Conservation (phyloP, 2,329 filamentous ascomycete species). For the Fusarium sororula region DNA sequence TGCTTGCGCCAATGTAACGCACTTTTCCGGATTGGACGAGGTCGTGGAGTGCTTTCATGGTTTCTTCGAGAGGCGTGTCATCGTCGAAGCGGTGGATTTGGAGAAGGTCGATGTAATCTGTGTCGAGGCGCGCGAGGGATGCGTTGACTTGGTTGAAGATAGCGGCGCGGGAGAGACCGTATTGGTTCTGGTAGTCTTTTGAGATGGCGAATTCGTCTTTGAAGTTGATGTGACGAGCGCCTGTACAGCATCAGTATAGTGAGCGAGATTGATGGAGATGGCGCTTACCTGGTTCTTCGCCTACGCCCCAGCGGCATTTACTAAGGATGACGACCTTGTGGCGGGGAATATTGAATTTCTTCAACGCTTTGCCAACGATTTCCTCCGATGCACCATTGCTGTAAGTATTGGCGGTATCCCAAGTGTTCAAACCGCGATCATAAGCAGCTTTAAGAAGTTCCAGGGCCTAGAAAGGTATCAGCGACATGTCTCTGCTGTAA, state of each 20-base stretch:
- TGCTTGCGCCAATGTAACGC: slow-evolving; percentile 60
- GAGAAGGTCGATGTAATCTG: slow-evolving; percentile 62
- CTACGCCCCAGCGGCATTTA: slow-evolving; percentile 31
- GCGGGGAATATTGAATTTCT: slow-evolving; percentile 27
- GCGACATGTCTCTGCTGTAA: accelerated
- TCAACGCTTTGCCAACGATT: slow-evolving; percentile 25
- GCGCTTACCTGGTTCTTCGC: slow-evolving; percentile 21
- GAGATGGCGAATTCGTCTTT: slow-evolving; percentile 16
- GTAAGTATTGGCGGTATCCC: slow-evolving; percentile 31
- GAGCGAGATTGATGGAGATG: accelerated
- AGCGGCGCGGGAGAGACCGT: slow-evolving; percentile 24
- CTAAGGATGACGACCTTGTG: slow-evolving; percentile 24
- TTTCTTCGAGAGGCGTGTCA: slow-evolving; percentile 60
- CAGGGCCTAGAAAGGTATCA: background rate
- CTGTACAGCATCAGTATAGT: background rate
- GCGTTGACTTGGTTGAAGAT: slow-evolving; percentile 35
- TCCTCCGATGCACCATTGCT: slow-evolving; percentile 25
- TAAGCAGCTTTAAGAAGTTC: slow-evolving; percentile 29
- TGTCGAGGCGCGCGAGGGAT: slow-evolving; percentile 31
- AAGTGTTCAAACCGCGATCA: slow-evolving; percentile 28
- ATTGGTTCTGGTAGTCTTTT: slow-evolving; percentile 37
- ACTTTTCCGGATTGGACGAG: slow-evolving; percentile 66
- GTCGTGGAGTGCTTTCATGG: slow-evolving; percentile 66
- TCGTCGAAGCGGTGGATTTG: slow-evolving; percentile 61
- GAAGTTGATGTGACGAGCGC: slow-evolving; percentile 13